Evolutionary conservation across 139 green algal species (phyloP), one percentile per base, ranked within the genome.

Genomic region (Chlorella sp.): DNA sequence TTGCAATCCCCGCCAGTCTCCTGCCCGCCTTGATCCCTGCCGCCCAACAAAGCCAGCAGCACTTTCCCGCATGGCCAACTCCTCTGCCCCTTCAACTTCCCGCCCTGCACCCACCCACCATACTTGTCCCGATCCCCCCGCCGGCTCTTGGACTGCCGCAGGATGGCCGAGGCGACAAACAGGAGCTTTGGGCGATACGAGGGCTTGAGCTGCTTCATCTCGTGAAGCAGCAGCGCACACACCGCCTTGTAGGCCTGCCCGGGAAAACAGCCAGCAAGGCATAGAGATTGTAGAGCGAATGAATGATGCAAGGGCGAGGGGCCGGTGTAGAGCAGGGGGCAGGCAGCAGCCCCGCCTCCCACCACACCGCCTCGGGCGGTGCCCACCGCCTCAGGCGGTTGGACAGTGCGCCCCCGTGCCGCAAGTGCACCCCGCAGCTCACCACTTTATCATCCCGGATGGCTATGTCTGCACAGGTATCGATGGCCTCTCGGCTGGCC

Each of bases 181-280:
- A 95, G 80, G 14, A 94, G 81, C 39, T 94, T 94, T 21, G 94
- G 12, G 1, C 93, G 85, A 89, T 94, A 89, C 11, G 82, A 21
- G 16, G 87, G 64, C 64, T 86, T 86, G 3, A 82, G 30, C 69
- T 83, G 69, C 86, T 88, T 83, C 81, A 95, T 69, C 88, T 95
- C 89, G 37, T 91, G 91, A 42, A 93, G 61, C 22, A 95, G 57
- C 48, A 95, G 84, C 3, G 86, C 85, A 30, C 89, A 91, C 30
- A 95, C 93, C 24, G 90, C 85, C 86, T 95, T 95, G 84, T 95
- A 95, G 64, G 90, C 92, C 93, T 95, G 90, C 90, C 86, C 1
- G 32, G 64, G 18, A 36, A 16, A 3, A 21, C 42, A 42, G 24
- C 48, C 48, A 77, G 32, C 57, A 61, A 48, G 64, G 9, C 12